phyloP scores from a whole-genome alignment of 768 basidiomycete genomes.

The Kondoa malvinella region DNA sequence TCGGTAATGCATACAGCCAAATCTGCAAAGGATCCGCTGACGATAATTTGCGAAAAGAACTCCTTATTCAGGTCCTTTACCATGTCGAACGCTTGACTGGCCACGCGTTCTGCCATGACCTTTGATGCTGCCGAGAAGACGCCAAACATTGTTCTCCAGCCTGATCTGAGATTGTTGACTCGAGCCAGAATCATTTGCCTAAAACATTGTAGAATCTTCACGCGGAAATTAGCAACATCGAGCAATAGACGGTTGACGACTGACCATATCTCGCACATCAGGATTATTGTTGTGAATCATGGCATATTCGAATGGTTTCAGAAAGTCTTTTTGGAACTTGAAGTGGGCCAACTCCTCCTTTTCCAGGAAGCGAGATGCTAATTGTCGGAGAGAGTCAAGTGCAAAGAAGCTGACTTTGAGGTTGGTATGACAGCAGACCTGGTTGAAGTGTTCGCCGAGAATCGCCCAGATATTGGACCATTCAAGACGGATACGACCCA shows the following conservation, averaged over 20 bases:
- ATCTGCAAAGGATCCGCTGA: constrained; percentile 86
- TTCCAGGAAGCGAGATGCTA: constrained; percentile 96
- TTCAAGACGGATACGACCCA: constrained; percentile 91
- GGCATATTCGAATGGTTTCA: constrained; percentile 93
- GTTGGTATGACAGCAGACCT: constrained; percentile 96
- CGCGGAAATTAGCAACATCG: not conserved
- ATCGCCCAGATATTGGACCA: constrained; percentile 98
- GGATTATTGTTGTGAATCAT: constrained; percentile 94
- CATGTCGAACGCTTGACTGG: constrained; percentile 85
- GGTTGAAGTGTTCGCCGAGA: constrained; percentile 93
- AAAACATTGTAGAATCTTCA: constrained; percentile 74
- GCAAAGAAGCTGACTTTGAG: constrained; percentile 93
- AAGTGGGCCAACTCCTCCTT: constrained; percentile 96
- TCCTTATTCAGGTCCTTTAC: constrained; percentile 78
- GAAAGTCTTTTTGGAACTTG: constrained; percentile 97
- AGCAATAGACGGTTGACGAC: constrained; percentile 34
- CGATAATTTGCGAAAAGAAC: constrained; percentile 78
- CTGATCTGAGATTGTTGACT: constrained; percentile 85
- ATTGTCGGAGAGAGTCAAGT: constrained; percentile 81
- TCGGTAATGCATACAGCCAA: constrained; percentile 93
- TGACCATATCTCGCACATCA: constrained; percentile 74
- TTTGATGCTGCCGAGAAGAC: constrained; percentile 94
- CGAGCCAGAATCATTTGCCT: constrained; percentile 97
- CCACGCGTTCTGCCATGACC: constrained; percentile 60
- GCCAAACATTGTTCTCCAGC: constrained; percentile 98